These are phyloP conservation scores for Kitagawia praeruptora DNA, from an alignment of 129 eudicot genomes.

Conservation along the genomic window DNA sequence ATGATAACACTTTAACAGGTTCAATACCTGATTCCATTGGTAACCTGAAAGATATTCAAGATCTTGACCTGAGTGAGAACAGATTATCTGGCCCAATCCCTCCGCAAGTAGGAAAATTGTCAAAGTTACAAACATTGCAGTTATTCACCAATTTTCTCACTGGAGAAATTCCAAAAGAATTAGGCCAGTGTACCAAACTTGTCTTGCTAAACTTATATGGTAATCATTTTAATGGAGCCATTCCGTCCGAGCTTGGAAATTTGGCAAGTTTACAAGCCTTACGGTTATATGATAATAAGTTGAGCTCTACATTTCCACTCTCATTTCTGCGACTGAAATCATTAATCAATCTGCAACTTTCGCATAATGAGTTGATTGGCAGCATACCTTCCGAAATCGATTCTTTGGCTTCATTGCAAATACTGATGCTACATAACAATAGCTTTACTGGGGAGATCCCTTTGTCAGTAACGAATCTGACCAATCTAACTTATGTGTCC, in stretches of 20 bases:
- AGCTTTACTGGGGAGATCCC: slow-evolving; percentile 56
- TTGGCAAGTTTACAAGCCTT: slow-evolving; percentile 33
- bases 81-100: slow-evolving; percentile 49
- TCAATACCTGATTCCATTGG: slow-evolving; percentile 60
- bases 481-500: slow-evolving; percentile 39
- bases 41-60: slow-evolving; percentile 30
- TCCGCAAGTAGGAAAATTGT: slow-evolving; percentile 47
- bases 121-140: slow-evolving; percentile 38
- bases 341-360: slow-evolving; percentile 40
- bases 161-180: slow-evolving; percentile 51
- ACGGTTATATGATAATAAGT: slow-evolving; percentile 38
- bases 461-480: slow-evolving; percentile 38
- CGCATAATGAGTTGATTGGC: slow-evolving; percentile 44
- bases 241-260: slow-evolving; percentile 66
- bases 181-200: slow-evolving; percentile 52
- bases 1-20: slow-evolving; percentile 38
- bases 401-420: slow-evolving; percentile 31
- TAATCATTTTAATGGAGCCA: slow-evolving; percentile 47
- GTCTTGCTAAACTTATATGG: slow-evolving; percentile 31
- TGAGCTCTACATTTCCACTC: slow-evolving; percentile 55
- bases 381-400: slow-evolving; percentile 40
- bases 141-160: slow-evolving; percentile 38
- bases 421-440: slow-evolving; percentile 55
- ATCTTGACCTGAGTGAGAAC: slow-evolving; percentile 49
- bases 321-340: slow-evolving; percentile 48